Evolutionary conservation across 2,329 filamentous ascomycete genomes (phyloP).

Genomic region (Pseudocercospora fijiensis): DNA sequence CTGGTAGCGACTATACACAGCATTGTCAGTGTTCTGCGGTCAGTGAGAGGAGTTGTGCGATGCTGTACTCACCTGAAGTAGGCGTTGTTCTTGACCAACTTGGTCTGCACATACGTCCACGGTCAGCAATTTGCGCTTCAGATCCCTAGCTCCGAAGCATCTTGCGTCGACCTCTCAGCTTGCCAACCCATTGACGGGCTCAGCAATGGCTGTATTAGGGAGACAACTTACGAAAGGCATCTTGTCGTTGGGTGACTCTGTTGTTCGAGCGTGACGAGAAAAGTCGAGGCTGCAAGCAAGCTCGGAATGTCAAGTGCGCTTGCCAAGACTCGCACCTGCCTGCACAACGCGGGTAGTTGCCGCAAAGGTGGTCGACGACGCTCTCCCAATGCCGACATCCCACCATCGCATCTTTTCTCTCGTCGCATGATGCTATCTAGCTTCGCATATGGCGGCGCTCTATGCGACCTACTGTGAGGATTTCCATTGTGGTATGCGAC

Average conservation of each 20-base stretch:
- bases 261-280: slow-evolving; percentile 5
- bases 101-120: slow-evolving; percentile 54
- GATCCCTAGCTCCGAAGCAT: slow-evolving; percentile 84
- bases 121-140: slow-evolving; percentile 99
- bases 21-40: slow-evolving; percentile 8
- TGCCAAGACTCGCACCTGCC: background rate
- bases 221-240: slow-evolving; percentile 46
- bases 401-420: too few species aligned
- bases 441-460: too few species aligned
- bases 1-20: slow-evolving; percentile 78
- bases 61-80: slow-evolving; percentile 83
- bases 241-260: slow-evolving; percentile 25
- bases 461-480: too few species aligned
- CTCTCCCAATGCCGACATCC: too few species aligned
- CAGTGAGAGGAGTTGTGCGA: background rate
- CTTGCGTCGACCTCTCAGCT: slow-evolving; percentile 77
- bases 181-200: slow-evolving; percentile 9
- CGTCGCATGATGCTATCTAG: too few species aligned
- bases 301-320: background rate
- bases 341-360: too few species aligned
- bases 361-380: too few species aligned
- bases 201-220: slow-evolving; percentile 10
- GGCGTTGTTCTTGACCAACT: slow-evolving; percentile 67
- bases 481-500: too few species aligned
- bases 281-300: background rate